Conservation (phyloP, 371 early-diverging fungal genomes). For the Funneliformis caledonium region DNA sequence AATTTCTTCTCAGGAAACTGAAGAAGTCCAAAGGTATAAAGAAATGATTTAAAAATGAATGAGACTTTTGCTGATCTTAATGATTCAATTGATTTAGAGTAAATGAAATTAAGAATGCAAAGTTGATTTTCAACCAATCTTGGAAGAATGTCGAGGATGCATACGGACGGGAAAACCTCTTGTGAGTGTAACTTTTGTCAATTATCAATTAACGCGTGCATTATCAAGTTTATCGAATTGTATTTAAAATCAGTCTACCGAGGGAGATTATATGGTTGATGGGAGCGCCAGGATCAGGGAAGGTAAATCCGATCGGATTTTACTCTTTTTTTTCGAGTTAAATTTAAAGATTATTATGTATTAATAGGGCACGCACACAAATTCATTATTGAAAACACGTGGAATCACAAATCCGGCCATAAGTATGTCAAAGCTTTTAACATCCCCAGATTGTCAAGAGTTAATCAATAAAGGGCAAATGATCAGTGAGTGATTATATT, state of each 20-base stretch:
- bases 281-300: conserved; percentile 64
- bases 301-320: background rate
- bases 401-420: conserved; percentile 72
- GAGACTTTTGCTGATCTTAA: background rate
- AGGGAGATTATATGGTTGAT: conserved; percentile 72
- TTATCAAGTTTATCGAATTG: background rate
- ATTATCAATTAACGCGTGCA: background rate
- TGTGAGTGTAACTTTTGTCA: conserved; percentile 17
- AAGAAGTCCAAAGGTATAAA: background rate
- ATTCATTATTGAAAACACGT: conserved; percentile 64
- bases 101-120: conserved; percentile 67
- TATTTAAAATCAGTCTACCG: conserved; percentile 47
- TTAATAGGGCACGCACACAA: conserved; percentile 63
- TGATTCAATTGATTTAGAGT: background rate
- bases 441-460: conserved; percentile 67
- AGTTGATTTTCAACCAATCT: conserved; percentile 70
- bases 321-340: background rate
- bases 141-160: conserved; percentile 70
- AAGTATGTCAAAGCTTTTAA: conserved; percentile 65
- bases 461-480: conserved; percentile 70
- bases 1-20: background rate
- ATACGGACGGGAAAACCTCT: conserved; percentile 64
- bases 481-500: conserved; percentile 49
- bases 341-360: conserved; percentile 57
- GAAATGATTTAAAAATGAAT: background rate